Base-by-base conservation (phyloP, 352 stramenopile genomes). In the Paralagenidium karlingii region DNA sequence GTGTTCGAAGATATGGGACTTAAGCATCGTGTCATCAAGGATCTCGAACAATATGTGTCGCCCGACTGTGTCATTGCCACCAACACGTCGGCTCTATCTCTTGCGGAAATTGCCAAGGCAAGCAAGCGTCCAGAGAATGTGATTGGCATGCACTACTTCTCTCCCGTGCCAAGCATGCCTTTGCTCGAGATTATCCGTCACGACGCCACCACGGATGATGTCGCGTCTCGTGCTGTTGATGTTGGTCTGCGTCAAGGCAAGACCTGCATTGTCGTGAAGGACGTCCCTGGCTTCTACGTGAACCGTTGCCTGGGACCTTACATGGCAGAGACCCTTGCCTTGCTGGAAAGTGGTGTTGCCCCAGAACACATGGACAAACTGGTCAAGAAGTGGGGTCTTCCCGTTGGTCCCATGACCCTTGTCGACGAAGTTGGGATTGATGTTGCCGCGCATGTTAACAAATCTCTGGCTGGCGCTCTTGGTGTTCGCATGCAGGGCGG, bases 61-160 rank as follows among this genome's bases (percentile, higher is more conserved):
- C 73, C 94, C 37, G 73, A 98, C 60, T 95, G 82, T 45, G 81
- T 99, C 18, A 93, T 99, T 60, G 95, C 95, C 1, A 98, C 93
- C 26, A 99, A 99, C 67, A 99, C 95, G 24, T 97, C 85, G 25
- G 94, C 94, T 11, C 90, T 99, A 45, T 92, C 93, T 13, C 96
- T 99, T 49, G 78, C 68, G 8, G 82, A 96, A 40, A 98, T 99
- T 53, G 94, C 94, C 20, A 63, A 65, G 36, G 65, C 67, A 6
- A 80, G 62, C 52, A 82, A 81, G 49, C 71, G 73, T 8, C 86
- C 85, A 11, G 64, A 96, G 51, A 94, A 93, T 40, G 77, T 97
- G 13, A 91, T 99, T 19, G 96, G 96, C 34, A 98, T 99, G 93
- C 96, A 99, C 70, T 99, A 98, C 68, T 99, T 99, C 60, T 97